Conservation (phyloP, 805 yeast species). For the Metschnikowia koreensis region DNA sequence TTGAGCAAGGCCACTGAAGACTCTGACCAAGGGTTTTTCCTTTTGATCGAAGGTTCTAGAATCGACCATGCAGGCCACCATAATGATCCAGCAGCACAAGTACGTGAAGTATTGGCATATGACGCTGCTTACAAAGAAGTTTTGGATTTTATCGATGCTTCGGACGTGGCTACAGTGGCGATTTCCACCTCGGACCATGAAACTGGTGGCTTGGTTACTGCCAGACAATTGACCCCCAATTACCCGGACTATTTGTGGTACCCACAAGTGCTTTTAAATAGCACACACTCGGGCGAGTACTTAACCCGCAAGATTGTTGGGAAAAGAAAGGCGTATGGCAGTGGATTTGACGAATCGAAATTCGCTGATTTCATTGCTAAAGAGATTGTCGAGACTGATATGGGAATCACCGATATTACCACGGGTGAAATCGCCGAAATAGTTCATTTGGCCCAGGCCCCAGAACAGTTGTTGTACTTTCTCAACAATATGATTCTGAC, state of each 20-base stretch:
- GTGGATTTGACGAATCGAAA: constrained; percentile 24
- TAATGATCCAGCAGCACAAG: constrained; percentile 94
- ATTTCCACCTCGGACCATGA: constrained; percentile 92
- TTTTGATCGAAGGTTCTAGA: constrained; percentile 86
- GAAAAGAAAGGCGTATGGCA: constrained; percentile 11
- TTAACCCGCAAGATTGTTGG: constrained; percentile 47
- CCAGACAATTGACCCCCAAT: constrained; percentile 60
- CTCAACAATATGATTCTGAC: constrained; percentile 69
- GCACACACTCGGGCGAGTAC: constrained; percentile 76
- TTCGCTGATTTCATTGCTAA: constrained; percentile 31
- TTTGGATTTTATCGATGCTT: constrained; percentile 59
- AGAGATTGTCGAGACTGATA: constrained; percentile 57
- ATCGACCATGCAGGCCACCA: constrained; percentile 95
- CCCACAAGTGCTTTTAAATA: constrained; percentile 71
- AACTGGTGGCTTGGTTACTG: constrained; percentile 90
- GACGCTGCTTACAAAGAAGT: constrained; percentile 80
- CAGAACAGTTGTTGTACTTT: constrained; percentile 46
- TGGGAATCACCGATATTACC: constrained; percentile 63
- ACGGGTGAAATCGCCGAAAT: constrained; percentile 45
- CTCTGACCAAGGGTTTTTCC: constrained; percentile 80
- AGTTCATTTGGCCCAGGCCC: constrained; percentile 16
- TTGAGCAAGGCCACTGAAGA: constrained; percentile 64
- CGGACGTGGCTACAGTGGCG: constrained; percentile 74
- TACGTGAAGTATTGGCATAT: constrained; percentile 83
- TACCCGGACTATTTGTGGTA: constrained; percentile 90